Evolutionary conservation across 2,329 filamentous ascomycete genomes (phyloP).

Genomic region (Pseudomassariella vexata): DNA sequence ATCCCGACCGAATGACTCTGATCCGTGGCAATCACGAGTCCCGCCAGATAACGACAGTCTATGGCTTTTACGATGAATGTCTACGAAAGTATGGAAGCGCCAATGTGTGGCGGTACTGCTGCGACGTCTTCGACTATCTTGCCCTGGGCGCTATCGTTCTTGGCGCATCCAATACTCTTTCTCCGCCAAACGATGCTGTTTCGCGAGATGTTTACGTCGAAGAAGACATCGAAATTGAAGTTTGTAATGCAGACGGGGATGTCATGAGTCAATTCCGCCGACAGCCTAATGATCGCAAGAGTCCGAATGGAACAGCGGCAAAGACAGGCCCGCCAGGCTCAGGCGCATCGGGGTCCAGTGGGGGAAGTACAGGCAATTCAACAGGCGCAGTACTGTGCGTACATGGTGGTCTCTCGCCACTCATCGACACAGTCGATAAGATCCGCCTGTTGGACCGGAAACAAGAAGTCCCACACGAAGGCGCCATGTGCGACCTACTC

Average conservation of each 20-base stretch:
- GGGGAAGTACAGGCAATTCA: conserved; percentile 57
- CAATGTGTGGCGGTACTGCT: conserved; percentile 99
- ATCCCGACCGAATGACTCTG: conserved; percentile 96
- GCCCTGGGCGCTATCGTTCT: conserved; percentile 84
- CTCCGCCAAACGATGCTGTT: conserved; percentile 40
- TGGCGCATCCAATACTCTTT: conserved; percentile 68
- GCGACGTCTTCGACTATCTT: conserved; percentile 96
- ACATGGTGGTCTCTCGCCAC: conserved; percentile 84
- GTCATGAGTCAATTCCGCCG: conserved; percentile 69
- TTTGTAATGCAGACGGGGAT: conserved; percentile 77
- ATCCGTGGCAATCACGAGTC: conserved; percentile 99
- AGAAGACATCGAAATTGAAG: conserved; percentile 84
- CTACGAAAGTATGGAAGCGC: conserved; percentile 98
- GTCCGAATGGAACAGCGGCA: conserved; percentile 32
- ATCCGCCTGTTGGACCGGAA: conserved; percentile 93
- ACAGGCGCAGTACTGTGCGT: conserved; percentile 89
- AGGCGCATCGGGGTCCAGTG: conserved; percentile 66
- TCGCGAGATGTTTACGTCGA: conserved; percentile 45
- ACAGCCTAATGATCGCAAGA: conserved; percentile 25
- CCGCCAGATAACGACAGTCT: conserved; percentile 97
- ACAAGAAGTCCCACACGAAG: conserved; percentile 97
- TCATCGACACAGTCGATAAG: conserved; percentile 92
- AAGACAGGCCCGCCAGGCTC: conserved; percentile 73
- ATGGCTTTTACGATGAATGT: conserved; percentile 99
- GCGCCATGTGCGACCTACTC: conserved; percentile 95